Percentiles rank a stretch among this genome's conserved stretches.
Evolutionary conservation across 805 yeast species (phyloP).

Genomic region (Ogataea trehaloabstinens): DNA sequence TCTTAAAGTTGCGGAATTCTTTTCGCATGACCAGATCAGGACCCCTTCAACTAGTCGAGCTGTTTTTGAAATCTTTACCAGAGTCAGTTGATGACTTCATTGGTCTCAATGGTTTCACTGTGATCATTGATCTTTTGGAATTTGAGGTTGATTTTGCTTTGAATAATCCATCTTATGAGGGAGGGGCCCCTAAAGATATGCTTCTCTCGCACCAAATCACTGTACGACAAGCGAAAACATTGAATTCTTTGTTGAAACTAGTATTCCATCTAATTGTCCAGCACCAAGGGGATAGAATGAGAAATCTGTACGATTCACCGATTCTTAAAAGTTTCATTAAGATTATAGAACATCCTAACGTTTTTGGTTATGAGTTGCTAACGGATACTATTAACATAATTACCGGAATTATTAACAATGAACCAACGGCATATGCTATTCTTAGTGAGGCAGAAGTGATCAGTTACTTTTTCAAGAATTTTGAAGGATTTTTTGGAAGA

Average conservation of each 20-base stretch:
- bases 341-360: conserved; percentile 51
- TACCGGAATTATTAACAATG: conserved; percentile 75
- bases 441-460: conserved; percentile 76
- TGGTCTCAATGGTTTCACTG: conserved; percentile 60
- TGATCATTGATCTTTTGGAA: conserved; percentile 57
- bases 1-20: conserved; percentile 51
- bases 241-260: conserved; percentile 61
- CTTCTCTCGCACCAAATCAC: conserved; percentile 50
- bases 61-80: conserved; percentile 39
- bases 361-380: conserved; percentile 67
- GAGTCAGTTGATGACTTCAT: conserved; percentile 64
- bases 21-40: conserved; percentile 59
- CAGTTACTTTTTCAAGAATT: conserved; percentile 58
- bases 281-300: conserved; percentile 80
- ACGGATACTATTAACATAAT: conserved; percentile 62
- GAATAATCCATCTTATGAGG: conserved; percentile 53
- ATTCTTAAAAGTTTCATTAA: conserved; percentile 59
- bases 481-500: conserved; percentile 54
- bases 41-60: conserved; percentile 57
- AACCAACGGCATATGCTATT: conserved; percentile 84
- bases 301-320: conserved; percentile 84
- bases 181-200: conserved; percentile 53
- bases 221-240: conserved; percentile 56
- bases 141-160: conserved; percentile 66
- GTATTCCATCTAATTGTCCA: conserved; percentile 61